Evolutionary conservation across 1,284 basidiomycete genomes (phyloP).

Genomic region (Phellopilus nigrolimitatus): DNA sequence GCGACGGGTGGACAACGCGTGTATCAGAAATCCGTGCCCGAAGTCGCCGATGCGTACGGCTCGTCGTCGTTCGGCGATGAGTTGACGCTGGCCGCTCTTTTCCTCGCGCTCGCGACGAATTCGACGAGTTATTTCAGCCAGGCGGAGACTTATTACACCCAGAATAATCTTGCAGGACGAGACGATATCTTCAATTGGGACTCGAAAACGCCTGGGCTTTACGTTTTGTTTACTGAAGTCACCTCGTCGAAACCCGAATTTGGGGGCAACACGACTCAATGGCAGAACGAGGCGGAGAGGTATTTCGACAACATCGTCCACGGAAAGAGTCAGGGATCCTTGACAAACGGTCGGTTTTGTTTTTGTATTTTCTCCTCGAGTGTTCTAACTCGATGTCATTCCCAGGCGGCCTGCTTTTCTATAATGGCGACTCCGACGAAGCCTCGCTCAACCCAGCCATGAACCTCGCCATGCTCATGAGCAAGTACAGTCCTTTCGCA

Average conservation of each 20-base stretch:
- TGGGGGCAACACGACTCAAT: slow-evolving; percentile 53
- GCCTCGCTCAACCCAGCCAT: slow-evolving; percentile 83
- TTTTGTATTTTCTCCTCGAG: neutral
- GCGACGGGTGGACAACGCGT: slow-evolving; percentile 49
- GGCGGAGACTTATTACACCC: slow-evolving; percentile 58
- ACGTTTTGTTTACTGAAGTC: slow-evolving; percentile 70
- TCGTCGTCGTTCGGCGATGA: slow-evolving; percentile 73
- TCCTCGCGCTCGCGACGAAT: slow-evolving; percentile 70
- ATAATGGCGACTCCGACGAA: slow-evolving; percentile 72
- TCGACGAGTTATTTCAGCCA: slow-evolving; percentile 57
- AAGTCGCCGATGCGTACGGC: slow-evolving; percentile 60
- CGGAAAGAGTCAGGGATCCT: slow-evolving; percentile 45
- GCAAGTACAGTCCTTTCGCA: slow-evolving; percentile 72
- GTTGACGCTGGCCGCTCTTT: slow-evolving; percentile 67
- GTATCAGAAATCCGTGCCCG: slow-evolving; percentile 65
- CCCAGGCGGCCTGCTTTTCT: slow-evolving; percentile 75
- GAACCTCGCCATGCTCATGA: slow-evolving; percentile 79
- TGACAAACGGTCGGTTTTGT: slow-evolving; percentile 45
- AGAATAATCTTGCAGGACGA: slow-evolving; percentile 50
- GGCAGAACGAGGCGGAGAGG: slow-evolving; percentile 67
- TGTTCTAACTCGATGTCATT: slow-evolving; percentile 7
- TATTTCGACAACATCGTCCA: slow-evolving; percentile 76
- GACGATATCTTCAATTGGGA: slow-evolving; percentile 87
- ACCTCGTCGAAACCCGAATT: slow-evolving; percentile 45
- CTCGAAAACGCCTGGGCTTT: slow-evolving; percentile 69